A percentile compares a stretch with the other conserved stretches of the same genome.
Conservation (phyloP, 2,329 filamentous ascomycete genomes). For the Metarhizium rileyi region DNA sequence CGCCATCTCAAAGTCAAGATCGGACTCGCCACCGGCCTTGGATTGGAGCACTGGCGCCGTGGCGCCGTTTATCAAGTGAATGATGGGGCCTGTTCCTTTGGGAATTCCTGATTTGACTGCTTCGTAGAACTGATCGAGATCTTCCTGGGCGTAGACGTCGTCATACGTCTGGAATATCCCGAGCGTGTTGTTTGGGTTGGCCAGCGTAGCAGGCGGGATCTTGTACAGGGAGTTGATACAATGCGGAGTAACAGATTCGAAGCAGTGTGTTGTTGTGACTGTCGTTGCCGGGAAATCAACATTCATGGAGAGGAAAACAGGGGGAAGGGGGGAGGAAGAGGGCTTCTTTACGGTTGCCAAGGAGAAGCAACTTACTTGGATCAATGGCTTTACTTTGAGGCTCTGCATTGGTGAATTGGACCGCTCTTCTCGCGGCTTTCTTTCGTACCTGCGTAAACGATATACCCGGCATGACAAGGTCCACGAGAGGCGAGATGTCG, state of each 20-base stretch:
- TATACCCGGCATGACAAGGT: constrained; percentile 32
- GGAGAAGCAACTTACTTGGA: too few relatives aligned
- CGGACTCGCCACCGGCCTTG: constrained; percentile 33
- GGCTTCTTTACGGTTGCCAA: too few relatives aligned
- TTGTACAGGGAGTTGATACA: constrained; percentile 42
- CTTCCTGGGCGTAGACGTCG: constrained; percentile 40
- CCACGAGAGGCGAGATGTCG: constrained; percentile 26
- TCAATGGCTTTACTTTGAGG: background rate
- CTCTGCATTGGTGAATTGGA: background rate
- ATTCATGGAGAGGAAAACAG: too few relatives aligned
- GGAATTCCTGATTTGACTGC: constrained; percentile 30
- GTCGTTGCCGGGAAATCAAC: background rate
- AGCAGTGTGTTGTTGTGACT: constrained; percentile 26
- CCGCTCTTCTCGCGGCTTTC: background rate
- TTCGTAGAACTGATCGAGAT: constrained; percentile 39
- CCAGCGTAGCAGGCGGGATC: constrained; percentile 28
- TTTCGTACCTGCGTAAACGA: constrained; percentile 2
- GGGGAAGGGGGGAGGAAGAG: too few relatives aligned
- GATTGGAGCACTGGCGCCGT: constrained; percentile 27
- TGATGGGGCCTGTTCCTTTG: constrained; percentile 32
- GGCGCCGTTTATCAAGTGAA: constrained; percentile 37
- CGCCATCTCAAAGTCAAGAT: constrained; percentile 44
- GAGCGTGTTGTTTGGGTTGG: constrained; percentile 30
- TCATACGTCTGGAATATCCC: constrained; percentile 43
- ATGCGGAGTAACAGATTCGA: constrained; percentile 44